Evolutionary conservation across 441 rosid species (phyloP), one percentile per base, ranked within the genome.

Genomic region (Pelargonium myrrhifolium): DNA sequence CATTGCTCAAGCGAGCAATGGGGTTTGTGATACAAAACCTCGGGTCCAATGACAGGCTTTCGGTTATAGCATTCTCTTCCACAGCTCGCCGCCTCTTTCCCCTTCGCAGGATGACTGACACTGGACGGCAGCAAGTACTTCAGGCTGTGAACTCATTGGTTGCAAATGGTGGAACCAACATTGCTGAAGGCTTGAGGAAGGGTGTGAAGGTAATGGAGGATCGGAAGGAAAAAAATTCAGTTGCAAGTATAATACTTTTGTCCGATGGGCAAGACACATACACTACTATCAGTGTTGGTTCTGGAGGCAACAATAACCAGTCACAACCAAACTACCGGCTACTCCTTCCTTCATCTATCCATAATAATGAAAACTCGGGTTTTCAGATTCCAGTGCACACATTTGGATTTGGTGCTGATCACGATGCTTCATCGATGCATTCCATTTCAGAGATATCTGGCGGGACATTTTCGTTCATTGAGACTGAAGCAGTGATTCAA

Each of bases 1-100:
- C 96, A 26, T 75, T 95, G 72, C 83, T 95, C 4, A 95, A 95
- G 82, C 84, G 97, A 18, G 99, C 99, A 9, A 92, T 92, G 99
- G 99, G 99, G 3, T 95, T 95, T 68, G 97, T 95, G 45, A 95
- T 95, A 76, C 99, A 92, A 77, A 95, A 92, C 77, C 97, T 95
- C 65, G 92, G 99, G 31, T 79, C 85, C 55, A 82, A 79, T 5
- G 99, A 95, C 69, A 79, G 99, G 81, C 99, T 95, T 47, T 95
- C 99, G 0, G 97, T 95, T 40, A 87, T 95, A 60, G 92, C 99
- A 15, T 95, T 95, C 84, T 95, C 99, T 47, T 95, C 98, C 37
- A 90, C 92, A n/a, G 99, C 97, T 53, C 90, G 89, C 28, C 95
- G 98, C 51, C 81, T 95, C 63, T 87, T 95, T 71, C 86, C 97